Percentiles rank a stretch among this genome's conserved stretches.
These are phyloP conservation scores for Hyaloscypha variabilis DNA, from an alignment of 495 filamentous ascomycete species.

Conservation along the genomic window DNA sequence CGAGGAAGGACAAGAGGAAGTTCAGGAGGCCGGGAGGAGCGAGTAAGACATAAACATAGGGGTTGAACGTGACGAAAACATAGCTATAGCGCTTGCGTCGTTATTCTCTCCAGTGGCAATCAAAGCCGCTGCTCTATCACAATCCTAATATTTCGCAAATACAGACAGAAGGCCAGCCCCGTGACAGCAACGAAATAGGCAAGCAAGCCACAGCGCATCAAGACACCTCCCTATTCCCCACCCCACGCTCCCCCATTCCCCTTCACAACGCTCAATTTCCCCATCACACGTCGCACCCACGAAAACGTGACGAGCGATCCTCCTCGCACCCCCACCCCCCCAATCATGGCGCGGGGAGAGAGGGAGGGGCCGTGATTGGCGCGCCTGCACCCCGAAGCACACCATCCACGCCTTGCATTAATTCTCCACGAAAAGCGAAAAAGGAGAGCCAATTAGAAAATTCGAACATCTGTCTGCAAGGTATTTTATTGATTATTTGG, in stretches of 20 bases:
- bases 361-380: background rate
- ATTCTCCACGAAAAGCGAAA: no score
- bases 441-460: no score
- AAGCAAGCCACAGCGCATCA: background rate
- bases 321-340: background rate
- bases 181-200: no score
- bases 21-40: constrained; percentile 52
- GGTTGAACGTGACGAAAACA: background rate
- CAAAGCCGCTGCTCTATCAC: no score
- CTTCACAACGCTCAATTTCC: background rate
- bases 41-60: background rate
- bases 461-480: no score
- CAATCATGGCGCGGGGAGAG: background rate
- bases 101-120: no score
- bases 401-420: background rate
- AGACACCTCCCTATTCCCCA: background rate
- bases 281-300: background rate
- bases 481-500: no score
- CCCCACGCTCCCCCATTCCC: background rate
- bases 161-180: background rate
- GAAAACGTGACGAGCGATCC: background rate
- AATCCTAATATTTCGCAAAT: no score
- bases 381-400: background rate
- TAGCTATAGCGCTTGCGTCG: no score
- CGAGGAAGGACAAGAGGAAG: constrained; percentile 75